Evolutionary conservation across 768 basidiomycete genomes (phyloP).

Genomic region (Boletus pseudopeckii): DNA sequence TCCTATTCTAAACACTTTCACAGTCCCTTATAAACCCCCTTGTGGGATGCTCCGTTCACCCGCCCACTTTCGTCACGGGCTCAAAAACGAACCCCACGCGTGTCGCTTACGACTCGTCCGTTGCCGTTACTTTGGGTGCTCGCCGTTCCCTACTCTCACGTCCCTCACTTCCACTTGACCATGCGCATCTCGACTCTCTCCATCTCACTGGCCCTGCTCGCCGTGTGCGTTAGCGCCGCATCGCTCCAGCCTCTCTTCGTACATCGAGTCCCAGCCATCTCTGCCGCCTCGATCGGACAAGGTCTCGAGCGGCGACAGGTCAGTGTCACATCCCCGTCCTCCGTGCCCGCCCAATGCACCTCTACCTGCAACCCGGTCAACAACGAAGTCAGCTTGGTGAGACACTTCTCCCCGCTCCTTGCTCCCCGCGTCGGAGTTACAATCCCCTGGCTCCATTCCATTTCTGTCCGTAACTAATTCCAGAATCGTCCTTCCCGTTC

Average conservation of each 20-base stretch:
- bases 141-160: background rate
- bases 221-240: background rate
- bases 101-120: background rate
- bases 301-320: slow-evolving; percentile 17
- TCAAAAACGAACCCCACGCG: background rate
- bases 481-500: background rate
- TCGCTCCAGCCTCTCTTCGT: slow-evolving; percentile 1
- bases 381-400: slow-evolving; percentile 23
- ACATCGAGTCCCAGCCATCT: background rate
- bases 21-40: background rate
- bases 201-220: slow-evolving; percentile 2
- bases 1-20: background rate
- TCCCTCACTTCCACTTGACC: slow-evolving; percentile 1
- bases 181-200: slow-evolving; percentile 11
- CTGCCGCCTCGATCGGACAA: background rate
- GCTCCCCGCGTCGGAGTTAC: slow-evolving; percentile 4
- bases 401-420: background rate
- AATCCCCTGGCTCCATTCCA: background rate
- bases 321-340: slow-evolving; percentile 2
- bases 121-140: background rate
- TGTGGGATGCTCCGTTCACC: background rate
- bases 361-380: slow-evolving; percentile 23
- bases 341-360: slow-evolving; percentile 24
- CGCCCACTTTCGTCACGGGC: background rate
- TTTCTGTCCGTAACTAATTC: background rate